phyloP scores from a whole-genome alignment of 2,329 filamentous ascomycete species.

The Phoma herbarum region DNA sequence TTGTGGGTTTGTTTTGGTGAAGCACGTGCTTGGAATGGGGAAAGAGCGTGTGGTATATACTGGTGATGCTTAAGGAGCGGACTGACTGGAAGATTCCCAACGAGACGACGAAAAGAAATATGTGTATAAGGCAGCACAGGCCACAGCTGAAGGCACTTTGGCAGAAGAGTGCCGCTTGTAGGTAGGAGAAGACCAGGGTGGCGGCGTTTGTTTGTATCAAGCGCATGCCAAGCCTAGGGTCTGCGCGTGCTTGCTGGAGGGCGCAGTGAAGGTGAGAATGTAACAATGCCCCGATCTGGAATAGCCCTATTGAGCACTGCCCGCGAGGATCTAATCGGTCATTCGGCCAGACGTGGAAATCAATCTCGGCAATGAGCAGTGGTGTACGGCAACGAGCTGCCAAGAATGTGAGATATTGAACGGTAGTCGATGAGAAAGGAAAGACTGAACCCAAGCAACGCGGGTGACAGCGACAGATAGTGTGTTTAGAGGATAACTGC shows the following conservation, averaged over 20 bases:
- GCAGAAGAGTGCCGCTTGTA: constrained; percentile 28
- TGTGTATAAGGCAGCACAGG: constrained; percentile 16
- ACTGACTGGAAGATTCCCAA: constrained; percentile 45
- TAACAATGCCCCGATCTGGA: constrained; percentile 23
- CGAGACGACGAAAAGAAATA: constrained; percentile 31
- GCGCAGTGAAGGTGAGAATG: constrained; percentile 32
- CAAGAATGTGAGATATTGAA: constrained; percentile 9
- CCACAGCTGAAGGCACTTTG: constrained; percentile 19
- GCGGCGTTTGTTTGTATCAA: constrained; percentile 33
- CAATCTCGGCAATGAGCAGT: constrained; percentile 5
- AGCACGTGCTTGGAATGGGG: constrained; percentile 28
- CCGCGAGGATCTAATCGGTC: constrained; percentile 9
- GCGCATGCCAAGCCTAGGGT: constrained; percentile 34
- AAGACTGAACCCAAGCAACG: constrained; percentile 1
- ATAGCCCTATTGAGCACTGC: constrained; percentile 6
- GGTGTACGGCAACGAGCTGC: constrained; percentile 4
- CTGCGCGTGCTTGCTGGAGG: constrained; percentile 31
- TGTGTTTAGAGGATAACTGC: neutral
- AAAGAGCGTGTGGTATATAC: constrained; percentile 34
- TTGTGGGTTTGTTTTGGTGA: constrained; percentile 22
- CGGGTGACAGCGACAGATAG: neutral
- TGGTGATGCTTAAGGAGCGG: constrained; percentile 44
- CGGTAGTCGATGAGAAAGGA: neutral
- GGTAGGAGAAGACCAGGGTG: constrained; percentile 12
- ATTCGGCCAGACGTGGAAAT: constrained; percentile 10